Base-by-base conservation (phyloP, 2,329 filamentous ascomycete species). In the Metarhizium album region DNA sequence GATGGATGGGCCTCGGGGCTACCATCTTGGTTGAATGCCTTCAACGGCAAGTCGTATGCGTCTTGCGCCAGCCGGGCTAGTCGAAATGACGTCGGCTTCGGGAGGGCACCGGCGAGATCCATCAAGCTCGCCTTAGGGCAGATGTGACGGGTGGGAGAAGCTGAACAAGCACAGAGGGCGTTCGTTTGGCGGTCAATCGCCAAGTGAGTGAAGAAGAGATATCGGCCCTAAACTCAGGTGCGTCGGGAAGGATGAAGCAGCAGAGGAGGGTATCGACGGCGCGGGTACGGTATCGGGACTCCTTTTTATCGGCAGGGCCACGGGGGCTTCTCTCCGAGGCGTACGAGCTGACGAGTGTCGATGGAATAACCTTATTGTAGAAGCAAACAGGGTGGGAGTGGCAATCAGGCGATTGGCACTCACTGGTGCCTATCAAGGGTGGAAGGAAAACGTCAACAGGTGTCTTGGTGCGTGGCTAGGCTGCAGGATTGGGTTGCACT, bases 1-100 rank as follows among this genome's bases (percentile, higher is more conserved):
- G 84, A 75, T 14, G 84, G 84, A 57, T 88, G 83, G 18, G 74
- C 70, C 3, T 74, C 71, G 57, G 78, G 72, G 52, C 35, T 42
- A 11, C 68, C 61, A 48, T 66, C 65, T 53, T 67, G 63, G 5
- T 35, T 31, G 42, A 74, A 63, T 14, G 69, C 63, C 52, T 68
- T 63, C 48, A 75, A 59, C 4, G 71, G 70, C 48, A 70, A 59
- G 23, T 74, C 68, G 57, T 70, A 70, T 46, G 66, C 64, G 61
- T 65, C 51, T 53, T 65, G 65, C 24, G 65, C 66, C 48, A 70
- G 54, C 52, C 61, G 61, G 38, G 65, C 60, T 54, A 74, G 61
- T 55, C 74, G 72, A 55, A 71, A 72, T 46, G 74, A 73, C 50
- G 69, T 67, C 54, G 74, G 72, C 56, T 69, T 67, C 45, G 69